Conservation (phyloP, 106 monocot species). For the Dactylorhiza incarnata region DNA sequence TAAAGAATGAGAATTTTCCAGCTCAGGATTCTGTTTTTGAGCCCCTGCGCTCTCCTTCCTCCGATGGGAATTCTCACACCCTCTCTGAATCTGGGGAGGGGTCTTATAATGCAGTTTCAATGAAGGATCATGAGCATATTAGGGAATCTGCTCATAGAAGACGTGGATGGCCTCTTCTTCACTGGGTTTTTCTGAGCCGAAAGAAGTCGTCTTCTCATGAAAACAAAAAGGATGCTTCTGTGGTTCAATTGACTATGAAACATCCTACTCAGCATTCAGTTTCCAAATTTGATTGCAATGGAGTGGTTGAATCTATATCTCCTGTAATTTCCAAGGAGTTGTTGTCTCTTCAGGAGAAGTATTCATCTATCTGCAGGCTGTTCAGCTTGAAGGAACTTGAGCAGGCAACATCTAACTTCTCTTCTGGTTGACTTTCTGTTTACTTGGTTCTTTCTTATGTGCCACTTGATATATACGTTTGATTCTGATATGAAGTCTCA, state of each 20-base stretch:
- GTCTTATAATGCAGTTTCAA: background rate
- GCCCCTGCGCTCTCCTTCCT: background rate
- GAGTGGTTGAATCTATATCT: conserved; percentile 4
- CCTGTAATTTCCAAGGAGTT: conserved; percentile 25
- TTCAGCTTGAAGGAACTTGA: conserved; percentile 56
- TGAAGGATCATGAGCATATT: background rate
- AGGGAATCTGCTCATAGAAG: conserved; percentile 3
- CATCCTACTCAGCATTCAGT: conserved; percentile 11
- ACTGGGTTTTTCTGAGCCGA: background rate
- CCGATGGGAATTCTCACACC: background rate
- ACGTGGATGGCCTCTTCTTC: conserved; percentile 19
- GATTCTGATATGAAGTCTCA: background rate
- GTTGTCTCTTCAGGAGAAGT: conserved; percentile 44
- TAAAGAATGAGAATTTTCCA: background rate
- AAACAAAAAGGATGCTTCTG: conserved; percentile 13
- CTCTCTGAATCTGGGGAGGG: conserved; percentile 1
- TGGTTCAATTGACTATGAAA: conserved; percentile 23
- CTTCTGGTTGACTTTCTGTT: background rate
- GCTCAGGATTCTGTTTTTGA: background rate
- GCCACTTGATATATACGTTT: background rate
- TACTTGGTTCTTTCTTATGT: background rate
- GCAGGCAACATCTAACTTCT: conserved; percentile 24
- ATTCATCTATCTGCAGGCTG: conserved; percentile 46
- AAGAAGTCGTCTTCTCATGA: background rate
- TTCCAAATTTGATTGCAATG: background rate